Percentiles rank a stretch among this genome's conserved stretches.
These are phyloP conservation scores for Fistulina hepatica DNA, from an alignment of 1,284 basidiomycete species.

Conservation along the genomic window DNA sequence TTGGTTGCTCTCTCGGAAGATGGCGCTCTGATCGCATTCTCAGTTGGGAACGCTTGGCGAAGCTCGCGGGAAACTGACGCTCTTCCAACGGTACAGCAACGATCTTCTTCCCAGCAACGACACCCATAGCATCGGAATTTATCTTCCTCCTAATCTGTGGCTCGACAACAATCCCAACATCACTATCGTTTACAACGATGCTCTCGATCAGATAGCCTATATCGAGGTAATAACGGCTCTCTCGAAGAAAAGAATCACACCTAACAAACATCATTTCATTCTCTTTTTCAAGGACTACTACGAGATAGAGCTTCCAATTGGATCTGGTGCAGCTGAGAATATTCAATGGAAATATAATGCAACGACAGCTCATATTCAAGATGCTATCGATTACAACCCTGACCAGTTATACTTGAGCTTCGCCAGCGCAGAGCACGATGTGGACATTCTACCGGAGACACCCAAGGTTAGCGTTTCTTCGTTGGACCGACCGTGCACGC, in stretches of 20 bases:
- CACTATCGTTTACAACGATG: constrained; percentile 29
- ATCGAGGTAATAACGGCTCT: constrained; percentile 24
- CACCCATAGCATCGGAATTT: constrained; percentile 30
- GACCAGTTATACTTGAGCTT: constrained; percentile 36
- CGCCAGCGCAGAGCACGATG: constrained; percentile 27
- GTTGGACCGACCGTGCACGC: background rate
- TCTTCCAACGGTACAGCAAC: constrained; percentile 33
- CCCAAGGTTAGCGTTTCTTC: constrained; percentile 19
- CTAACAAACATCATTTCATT: too few relatives aligned
- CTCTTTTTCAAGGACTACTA: constrained; percentile 26
- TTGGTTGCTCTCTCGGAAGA: background rate
- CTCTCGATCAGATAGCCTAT: constrained; percentile 26
- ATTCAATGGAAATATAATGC: constrained; percentile 31
- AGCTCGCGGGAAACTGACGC: constrained; percentile 34
- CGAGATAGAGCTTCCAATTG: constrained; percentile 23
- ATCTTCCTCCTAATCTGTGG: constrained; percentile 29
- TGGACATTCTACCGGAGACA: constrained; percentile 19
- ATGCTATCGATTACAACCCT: constrained; percentile 23
- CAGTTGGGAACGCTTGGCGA: constrained; percentile 29
- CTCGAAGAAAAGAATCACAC: too few relatives aligned
- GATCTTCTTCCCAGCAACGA: constrained; percentile 25
- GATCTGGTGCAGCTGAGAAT: constrained; percentile 24
- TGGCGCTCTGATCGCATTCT: background rate
- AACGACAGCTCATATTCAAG: constrained; percentile 27
- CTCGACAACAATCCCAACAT: constrained; percentile 31